These are phyloP conservation scores for Tetrahymena elliotti DNA, from an alignment of 73 alveolate species.

Conservation along the genomic window DNA sequence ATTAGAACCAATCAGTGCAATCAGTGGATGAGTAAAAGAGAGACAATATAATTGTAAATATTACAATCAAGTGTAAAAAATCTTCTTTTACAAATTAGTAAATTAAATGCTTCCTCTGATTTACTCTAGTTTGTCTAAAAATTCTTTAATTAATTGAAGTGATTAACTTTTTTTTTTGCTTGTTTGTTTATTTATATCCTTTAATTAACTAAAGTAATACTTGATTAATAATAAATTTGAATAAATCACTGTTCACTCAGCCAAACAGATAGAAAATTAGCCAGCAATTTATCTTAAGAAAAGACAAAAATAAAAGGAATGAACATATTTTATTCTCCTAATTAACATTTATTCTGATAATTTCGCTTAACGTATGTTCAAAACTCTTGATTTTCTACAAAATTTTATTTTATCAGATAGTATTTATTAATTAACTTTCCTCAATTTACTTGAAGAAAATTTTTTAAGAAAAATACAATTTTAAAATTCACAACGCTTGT, in stretches of 20 bases:
- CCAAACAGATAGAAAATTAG: background rate
- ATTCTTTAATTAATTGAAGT: background rate
- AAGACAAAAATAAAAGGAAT: background rate
- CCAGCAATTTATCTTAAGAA: background rate
- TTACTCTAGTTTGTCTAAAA: too few relatives aligned
- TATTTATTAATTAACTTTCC: background rate
- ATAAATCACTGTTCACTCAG: background rate
- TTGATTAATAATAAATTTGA: too few relatives aligned
- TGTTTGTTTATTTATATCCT: background rate
- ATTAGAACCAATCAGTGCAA: too few relatives aligned
- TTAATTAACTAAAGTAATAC: too few relatives aligned
- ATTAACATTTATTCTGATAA: background rate
- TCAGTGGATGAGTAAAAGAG: too few relatives aligned
- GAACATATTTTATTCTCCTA: background rate
- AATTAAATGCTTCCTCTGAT: background rate
- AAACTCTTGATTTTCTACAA: background rate
- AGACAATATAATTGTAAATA: background rate
- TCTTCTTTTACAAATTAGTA: background rate
- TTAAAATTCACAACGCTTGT: background rate
- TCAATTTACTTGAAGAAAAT: background rate
- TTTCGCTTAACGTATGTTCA: background rate
- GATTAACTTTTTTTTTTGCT: background rate
- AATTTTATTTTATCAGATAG: background rate
- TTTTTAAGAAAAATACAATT: background rate
- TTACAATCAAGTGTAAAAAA: background rate